Evolutionary conservation across 352 stramenopile species (phyloP), one percentile per base, ranked within the genome.

Genomic region (Pythium brassicae): DNA sequence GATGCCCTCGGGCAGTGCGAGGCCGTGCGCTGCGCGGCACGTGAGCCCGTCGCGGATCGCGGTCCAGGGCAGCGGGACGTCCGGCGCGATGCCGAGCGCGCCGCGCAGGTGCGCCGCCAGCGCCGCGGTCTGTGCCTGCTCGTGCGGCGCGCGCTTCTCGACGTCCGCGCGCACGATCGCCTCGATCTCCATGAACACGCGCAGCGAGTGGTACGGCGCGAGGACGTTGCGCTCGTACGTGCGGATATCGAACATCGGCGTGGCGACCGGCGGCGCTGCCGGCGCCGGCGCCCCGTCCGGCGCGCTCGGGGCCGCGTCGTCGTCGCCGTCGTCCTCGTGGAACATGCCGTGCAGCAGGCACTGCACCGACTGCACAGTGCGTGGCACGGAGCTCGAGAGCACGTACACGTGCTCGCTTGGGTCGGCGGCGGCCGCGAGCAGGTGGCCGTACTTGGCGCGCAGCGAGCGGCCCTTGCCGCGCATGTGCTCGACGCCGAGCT

Each of bases 361-460:
- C 66, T 93, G 83, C 42, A 86, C 80, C 19, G 83, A 93, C 62
- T 89, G 71, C 35, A 93, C 81, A 32, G 75, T 87, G 53, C 83
- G 78, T 6, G 80, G 78, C 1, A 91, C 72, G 59, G 77, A 87
- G 52, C 78, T 91, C 40, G 83, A 91, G 32, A 90, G 70, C 52
- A 93, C 77, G 59, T 83, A 87, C n/a, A 93, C 65, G 62, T 78
- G 55, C 23, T 86, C 65, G 49, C 71, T 69, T 20, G 68, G 57
- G 43, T 75, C 35, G 53, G 54, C 49, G 53, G 54, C 49, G 25
- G 59, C 23, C 3, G 48, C 47, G 19, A 92, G 11, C 20, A 89
- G 61, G 26, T 65, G 42, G 23, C 58, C 66, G 67, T 93, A 93
- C 20, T 61, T 57, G 15, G 71, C 61, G 1, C 67, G 66, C 15